Base-by-base conservation (phyloP, 371 early-diverging fungal genomes). In the Apophysomyces trapeziformis region DNA sequence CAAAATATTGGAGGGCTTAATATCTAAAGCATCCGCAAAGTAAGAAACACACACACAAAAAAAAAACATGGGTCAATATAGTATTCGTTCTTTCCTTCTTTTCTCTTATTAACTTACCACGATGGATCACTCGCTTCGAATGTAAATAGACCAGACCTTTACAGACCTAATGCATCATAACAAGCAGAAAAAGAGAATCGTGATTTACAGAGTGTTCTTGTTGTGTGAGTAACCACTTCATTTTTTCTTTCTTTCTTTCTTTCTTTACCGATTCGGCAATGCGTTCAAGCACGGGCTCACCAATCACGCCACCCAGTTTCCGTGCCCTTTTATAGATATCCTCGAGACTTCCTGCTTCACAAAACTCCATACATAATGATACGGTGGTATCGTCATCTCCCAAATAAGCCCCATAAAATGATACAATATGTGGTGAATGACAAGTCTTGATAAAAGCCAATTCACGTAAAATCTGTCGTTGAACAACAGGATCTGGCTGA, bases 301-400 rank as follows among this genome's bases (percentile, higher is more conserved):
- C 91, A 73, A 94, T 90, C 14, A 85, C 68, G 58, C 83, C 88
- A 21, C 86, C 81, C 57, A 87, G 73, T 64, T 84, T 82, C 32
- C 84, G 75, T 39, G 90, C 87, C 26, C 86, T 80, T 74, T 89
- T 92, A 67, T 92, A 93, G 32, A 94, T 90, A 50, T 85, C 87
- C 65, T 93, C 92, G 57, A 94, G 80, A 66, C 92, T 91, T 16
- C 95, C 95, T 12, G 89, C 93, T 68, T 91, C 91, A 69, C 90
- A 90, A 71, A 90, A 96, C 77, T 98, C 99, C 94, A 98, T 96
- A 82, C 96, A 96, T 47, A 99, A 90, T 12, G 92, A 91, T n/a
- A 99, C 86, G 11, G 89, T 85, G 26, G 88, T 86, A 47, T 95
- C 93, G 21, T 92, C 92, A 59, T 94, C 95, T 44, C 95, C 93